Evolutionary conservation across 164 flowering plant genomes (phyloP).

Genomic region (Tetracentron sinense): DNA sequence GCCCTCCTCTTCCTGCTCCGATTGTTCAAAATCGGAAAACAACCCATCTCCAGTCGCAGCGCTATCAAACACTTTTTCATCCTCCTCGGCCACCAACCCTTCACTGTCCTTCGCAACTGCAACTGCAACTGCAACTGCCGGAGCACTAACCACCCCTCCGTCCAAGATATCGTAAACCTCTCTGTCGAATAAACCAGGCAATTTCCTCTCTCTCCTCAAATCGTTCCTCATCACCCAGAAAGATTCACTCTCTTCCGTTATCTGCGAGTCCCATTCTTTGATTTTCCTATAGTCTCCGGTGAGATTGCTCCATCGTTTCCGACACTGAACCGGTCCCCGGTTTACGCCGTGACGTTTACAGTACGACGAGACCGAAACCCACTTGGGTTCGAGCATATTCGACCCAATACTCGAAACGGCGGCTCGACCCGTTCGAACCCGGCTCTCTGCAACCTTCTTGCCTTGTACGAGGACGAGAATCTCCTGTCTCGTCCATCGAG

Average conservation of each 20-base stretch:
- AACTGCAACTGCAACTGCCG: too few relatives aligned
- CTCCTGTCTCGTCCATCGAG: constrained; percentile 96
- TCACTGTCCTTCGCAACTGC: constrained; percentile 22
- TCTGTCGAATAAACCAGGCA: constrained; percentile 87
- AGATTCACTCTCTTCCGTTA: constrained; percentile 45
- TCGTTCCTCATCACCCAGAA: constrained; percentile 95
- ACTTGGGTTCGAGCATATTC: constrained; percentile 70
- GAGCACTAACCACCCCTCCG: constrained; percentile 18
- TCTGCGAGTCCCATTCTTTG: constrained; percentile 68
- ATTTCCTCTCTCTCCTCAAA: constrained; percentile 58
- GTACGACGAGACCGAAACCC: constrained; percentile 85
- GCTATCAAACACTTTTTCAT: constrained; percentile 49
- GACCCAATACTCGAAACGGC: constrained; percentile 39
- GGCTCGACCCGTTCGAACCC: constrained; percentile 52
- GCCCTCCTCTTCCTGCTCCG: constrained; percentile 30
- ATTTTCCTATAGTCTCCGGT: constrained; percentile 87
- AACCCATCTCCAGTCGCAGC: constrained; percentile 64
- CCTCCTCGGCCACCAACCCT: constrained; percentile 9
- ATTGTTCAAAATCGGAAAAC: constrained; percentile 60
- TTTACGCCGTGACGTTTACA: constrained; percentile 79
- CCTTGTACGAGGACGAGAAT: constrained; percentile 86
- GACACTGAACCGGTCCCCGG: constrained; percentile 90
- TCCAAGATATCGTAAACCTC: constrained; percentile 79
- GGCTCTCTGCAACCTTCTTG: constrained; percentile 69
- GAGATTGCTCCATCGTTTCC: constrained; percentile 92